Base-by-base conservation (phyloP, 805 yeast species). In the Metschnikowia proteae region DNA sequence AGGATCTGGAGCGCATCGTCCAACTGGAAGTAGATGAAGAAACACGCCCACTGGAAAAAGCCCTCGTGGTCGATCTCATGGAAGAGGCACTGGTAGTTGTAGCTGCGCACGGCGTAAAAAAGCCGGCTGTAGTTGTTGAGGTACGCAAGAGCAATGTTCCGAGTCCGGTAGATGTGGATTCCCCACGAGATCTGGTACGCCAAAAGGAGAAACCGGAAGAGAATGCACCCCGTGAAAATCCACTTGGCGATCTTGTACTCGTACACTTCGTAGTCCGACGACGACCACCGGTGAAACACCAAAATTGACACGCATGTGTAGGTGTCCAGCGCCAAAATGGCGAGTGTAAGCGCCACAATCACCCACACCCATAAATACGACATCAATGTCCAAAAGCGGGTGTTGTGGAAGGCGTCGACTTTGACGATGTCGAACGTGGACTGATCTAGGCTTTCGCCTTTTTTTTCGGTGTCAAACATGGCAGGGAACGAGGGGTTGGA, bases 191-290 rank as follows among this genome's bases (percentile, higher is more conserved):
- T 69, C 46, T 82, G 85, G 66, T 81, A 82, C 1, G 81, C 53
- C 43, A 84, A 58, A 26, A 86, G 67, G 3, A 78, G 65, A 43
- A 87, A 71, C 7, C 92, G 84, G 47, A 86, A 77, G 9, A 89
- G 75, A 51, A 89, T 89, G 63, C 96, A 89, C 3, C 84, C 88
- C 1, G 86, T 80, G 60, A 85, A 86, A n/a, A 86, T 67, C 92
- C 92, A 86, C 60, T 71, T 72, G 48, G 78, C 78, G 70, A 80
- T 50, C 73, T 77, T 48, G 76, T 80, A 61, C 58, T 77, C 74
- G 56, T 71, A 73, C 3, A 74, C 74, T 50, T 68, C 58, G 49
- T 67, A 68, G 45, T 78, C 75, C 38, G 73, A 65, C 4, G 81
- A 73, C 3, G 83, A 75, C 92, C 92, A 85, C 40, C 79, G 72